phyloP scores from a whole-genome alignment of 2,329 filamentous ascomycete species.

The Ascochyta lentis region DNA sequence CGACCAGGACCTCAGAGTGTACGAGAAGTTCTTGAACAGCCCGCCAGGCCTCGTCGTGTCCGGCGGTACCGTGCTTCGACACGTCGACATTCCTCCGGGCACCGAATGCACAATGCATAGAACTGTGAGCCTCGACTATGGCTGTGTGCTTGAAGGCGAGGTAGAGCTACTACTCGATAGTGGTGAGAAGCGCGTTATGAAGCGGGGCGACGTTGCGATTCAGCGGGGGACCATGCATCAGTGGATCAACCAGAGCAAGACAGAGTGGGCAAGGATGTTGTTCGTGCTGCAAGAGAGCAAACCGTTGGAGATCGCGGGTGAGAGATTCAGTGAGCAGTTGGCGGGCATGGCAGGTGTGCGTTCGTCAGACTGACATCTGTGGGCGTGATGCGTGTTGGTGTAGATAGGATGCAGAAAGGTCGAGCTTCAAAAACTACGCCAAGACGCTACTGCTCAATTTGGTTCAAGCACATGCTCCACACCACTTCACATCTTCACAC shows the following conservation, averaged over 20 bases:
- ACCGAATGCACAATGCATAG: slow-evolving; percentile 51
- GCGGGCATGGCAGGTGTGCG: slow-evolving; percentile 47
- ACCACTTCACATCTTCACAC: slow-evolving; percentile 10
- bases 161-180: slow-evolving; percentile 49
- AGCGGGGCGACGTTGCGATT: slow-evolving; percentile 48
- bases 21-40: slow-evolving; percentile 52
- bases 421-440: background rate
- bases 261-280: slow-evolving; percentile 47
- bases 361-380: slow-evolving; percentile 36
- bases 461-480: slow-evolving; percentile 14
- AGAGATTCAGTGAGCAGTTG: slow-evolving; percentile 42
- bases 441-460: slow-evolving; percentile 10
- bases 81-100: slow-evolving; percentile 48
- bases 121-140: slow-evolving; percentile 51
- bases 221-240: slow-evolving; percentile 52
- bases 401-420: background rate
- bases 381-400: background rate
- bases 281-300: slow-evolving; percentile 48
- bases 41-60: slow-evolving; percentile 60
- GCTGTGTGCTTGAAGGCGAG: slow-evolving; percentile 49
- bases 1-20: slow-evolving; percentile 56
- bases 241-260: slow-evolving; percentile 47
- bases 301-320: slow-evolving; percentile 42
- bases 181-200: slow-evolving; percentile 47
- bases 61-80: slow-evolving; percentile 55